These are phyloP conservation scores for Halophytophthora polymorphica DNA, from an alignment of 352 stramenopile genomes.

Conservation along the genomic window DNA sequence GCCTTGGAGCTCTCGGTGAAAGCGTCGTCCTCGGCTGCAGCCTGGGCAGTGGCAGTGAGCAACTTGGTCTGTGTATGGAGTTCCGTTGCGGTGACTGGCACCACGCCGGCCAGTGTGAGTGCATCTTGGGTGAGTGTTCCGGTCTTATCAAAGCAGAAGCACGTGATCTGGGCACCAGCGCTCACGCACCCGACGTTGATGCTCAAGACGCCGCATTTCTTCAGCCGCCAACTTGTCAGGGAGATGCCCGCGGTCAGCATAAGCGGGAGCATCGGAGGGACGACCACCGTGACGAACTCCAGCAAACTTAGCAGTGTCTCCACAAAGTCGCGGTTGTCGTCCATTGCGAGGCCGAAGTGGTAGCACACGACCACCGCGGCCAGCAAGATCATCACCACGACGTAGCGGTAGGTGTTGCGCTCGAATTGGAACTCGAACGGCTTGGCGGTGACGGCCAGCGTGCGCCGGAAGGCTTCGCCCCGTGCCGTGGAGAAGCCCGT, in stretches of 20 bases:
- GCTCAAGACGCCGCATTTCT: conserved; percentile 31
- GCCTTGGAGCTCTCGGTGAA: conserved; percentile 2
- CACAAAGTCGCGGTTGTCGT: conserved; percentile 12
- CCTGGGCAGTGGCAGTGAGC: background rate
- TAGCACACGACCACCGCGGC: conserved; percentile 33
- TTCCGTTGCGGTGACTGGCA: background rate
- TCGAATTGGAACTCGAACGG: conserved; percentile 35
- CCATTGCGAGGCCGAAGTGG: conserved; percentile 20
- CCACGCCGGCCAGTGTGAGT: conserved; percentile 41
- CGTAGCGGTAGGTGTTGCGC: conserved; percentile 44
- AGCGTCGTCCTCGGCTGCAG: conserved; percentile 1
- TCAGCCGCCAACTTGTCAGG: conserved; percentile 37
- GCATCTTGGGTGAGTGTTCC: conserved; percentile 52
- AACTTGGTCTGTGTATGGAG: background rate
- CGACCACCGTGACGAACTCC: conserved; percentile 50
- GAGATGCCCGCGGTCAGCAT: conserved; percentile 46
- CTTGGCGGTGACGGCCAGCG: conserved; percentile 30
- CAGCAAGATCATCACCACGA: conserved; percentile 27
- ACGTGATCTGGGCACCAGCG: conserved; percentile 46
- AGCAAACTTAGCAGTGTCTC: conserved; percentile 30
- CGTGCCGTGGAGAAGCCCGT: conserved; percentile 45
- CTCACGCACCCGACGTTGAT: conserved; percentile 49
- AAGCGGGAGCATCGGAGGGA: conserved; percentile 44
- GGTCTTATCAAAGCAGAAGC: conserved; percentile 72
- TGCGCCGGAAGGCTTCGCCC: conserved; percentile 44